Percentiles rank a stretch among this genome's conserved stretches.
Evolutionary conservation across 345 rosid genomes (phyloP).

Genomic region (Pugionium dolabratum): DNA sequence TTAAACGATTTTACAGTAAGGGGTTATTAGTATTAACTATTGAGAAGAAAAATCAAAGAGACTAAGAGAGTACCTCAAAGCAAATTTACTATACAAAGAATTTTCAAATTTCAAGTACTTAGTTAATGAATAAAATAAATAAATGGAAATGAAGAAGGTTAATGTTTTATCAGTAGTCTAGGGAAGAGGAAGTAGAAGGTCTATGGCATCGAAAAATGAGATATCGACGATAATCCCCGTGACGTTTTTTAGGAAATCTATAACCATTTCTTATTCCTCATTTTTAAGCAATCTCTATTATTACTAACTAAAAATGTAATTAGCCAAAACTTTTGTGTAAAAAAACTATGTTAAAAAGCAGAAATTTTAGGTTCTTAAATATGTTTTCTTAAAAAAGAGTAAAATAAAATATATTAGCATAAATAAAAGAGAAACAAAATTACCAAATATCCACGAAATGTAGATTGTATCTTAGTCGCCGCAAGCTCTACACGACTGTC

Average conservation of each 20-base stretch:
- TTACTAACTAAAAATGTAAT: background rate
- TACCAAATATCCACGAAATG: constrained; percentile 92
- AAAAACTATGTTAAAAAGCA: background rate
- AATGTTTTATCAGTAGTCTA: constrained; percentile 29
- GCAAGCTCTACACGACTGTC: constrained; percentile 48
- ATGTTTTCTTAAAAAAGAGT: too few relatives aligned
- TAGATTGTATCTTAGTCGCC: constrained; percentile 76
- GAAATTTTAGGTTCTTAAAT: background rate
- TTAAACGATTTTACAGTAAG: too few relatives aligned
- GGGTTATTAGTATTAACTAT: too few relatives aligned
- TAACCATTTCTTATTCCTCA: background rate
- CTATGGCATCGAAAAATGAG: constrained; percentile 36
- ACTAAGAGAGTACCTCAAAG: background rate
- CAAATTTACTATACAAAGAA: constrained; percentile 14
- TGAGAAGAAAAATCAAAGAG: too few relatives aligned
- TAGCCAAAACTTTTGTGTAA: background rate
- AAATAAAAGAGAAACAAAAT: background rate
- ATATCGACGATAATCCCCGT: constrained; percentile 36
- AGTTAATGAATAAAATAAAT: background rate
- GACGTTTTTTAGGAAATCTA: constrained; percentile 24
- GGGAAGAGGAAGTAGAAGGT: constrained; percentile 40
- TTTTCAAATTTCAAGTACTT: constrained; percentile 9
- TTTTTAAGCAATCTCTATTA: background rate
- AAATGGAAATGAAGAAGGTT: constrained; percentile 31
- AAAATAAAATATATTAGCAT: background rate